Evolutionary conservation across 2,329 filamentous ascomycete species (phyloP), one percentile per base, ranked within the genome.

Genomic region (Xylariaceae sp.): DNA sequence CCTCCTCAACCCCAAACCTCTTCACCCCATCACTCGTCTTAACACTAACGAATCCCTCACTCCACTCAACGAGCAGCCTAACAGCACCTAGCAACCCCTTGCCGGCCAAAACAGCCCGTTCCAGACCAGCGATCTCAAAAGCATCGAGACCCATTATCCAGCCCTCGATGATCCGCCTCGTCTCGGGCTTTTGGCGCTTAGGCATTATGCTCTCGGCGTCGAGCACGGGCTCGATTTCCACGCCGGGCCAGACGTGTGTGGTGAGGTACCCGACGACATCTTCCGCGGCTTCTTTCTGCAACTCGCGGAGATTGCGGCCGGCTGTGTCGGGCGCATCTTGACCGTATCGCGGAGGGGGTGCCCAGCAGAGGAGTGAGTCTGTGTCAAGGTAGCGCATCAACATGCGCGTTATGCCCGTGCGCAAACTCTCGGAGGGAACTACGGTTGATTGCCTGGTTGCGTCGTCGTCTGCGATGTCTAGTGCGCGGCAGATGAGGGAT

Each of bases 331-430:
- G 76, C 50, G 78, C 76, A 41, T 69, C 70, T 4, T 79, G 73
- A 31, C 75, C 69, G 39, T 47, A 44, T 13, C 83, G 72, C 1
- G 78, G 75, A 2, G 76, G 75, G 39, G 82, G 78, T 19, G 80
- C 90, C 89, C 91, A 96, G 80, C 93, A 97, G 1, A 99, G 82
- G 34, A 97, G 74, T 0, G 90, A 92, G 72, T 99, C 94, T 1
- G 94, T 97, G 63, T 91, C 86, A 22, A 99, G 80, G 70, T 97
- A 97, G 43, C 88, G 82, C 78, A 97, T 81, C 47, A 94, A 73
- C 57, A 83, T 86, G 16, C 75, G 76, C 14, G 87, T 74, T 43
- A 97, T 84, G 39, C 80, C 75, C 0, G 79, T 68, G 34, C 92
- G 80, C 36, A 88, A 77, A 19, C 76, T 74, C 14, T 64, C 77